Base-by-base conservation (phyloP, 2,329 filamentous ascomycete species). In the Colletotrichum caudatum region DNA sequence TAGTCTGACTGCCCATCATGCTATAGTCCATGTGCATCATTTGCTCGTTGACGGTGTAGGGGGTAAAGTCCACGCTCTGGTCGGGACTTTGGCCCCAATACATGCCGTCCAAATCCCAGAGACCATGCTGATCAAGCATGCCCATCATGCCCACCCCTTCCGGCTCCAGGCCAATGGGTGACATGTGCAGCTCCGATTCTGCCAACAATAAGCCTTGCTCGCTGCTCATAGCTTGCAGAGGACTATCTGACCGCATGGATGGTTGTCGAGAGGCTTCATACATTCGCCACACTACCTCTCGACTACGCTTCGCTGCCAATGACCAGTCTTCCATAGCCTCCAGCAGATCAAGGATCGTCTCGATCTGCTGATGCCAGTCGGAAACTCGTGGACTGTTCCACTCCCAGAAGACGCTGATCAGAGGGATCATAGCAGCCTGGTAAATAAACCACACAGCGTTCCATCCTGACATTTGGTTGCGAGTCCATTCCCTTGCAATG, bases 391-490 rank as follows among this genome's bases (percentile, higher is more conserved):
- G 82, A 76, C 81, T 85, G 69, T 84, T 82, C 80, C 83, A 84
- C 78, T 94, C 91, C 84, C 89, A 92, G 78, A 94, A 94, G 16
- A 95, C 84, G 29, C 89, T 92, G 14, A 95, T 88, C 1, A 95
- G 86, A 0, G 93, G 93, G 11, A 95, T 90, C 90, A 95, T 93
- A 74, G 89, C 90, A 0, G 93, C 92, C 79, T 95, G 93, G 81
- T 94, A 95, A 71, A 93, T 87, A 80, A 94, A 92, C 92, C 92
- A 94, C 2, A 93, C 92, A 0, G 91, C 93, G 78, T 94, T 93
- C 93, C 92, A 95, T 11, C 92, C 92, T 0, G 89, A 90, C 82
- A 95, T 93, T 77, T 94, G 89, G 77, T 93, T 93, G 57, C 90
- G 88, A 57, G 88, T 88, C 82, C 92, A 94, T 73, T 92, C 91